phyloP scores from a whole-genome alignment of 495 filamentous ascomycete genomes.

The Hypoxylon crocopeplum region DNA sequence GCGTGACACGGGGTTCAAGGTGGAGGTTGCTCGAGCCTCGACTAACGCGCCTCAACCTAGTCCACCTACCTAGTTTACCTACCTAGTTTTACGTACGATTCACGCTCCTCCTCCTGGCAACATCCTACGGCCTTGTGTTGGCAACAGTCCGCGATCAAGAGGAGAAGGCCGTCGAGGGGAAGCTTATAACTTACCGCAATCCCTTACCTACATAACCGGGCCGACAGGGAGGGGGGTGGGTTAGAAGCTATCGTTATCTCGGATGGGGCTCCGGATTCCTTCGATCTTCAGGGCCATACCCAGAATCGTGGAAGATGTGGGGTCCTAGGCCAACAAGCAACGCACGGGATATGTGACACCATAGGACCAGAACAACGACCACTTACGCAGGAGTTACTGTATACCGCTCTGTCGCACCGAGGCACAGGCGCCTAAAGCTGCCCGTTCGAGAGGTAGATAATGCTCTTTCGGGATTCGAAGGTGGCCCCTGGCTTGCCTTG shows the following conservation, averaged over 20 bases:
- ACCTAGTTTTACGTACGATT: not conserved
- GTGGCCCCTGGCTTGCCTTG: too few species aligned
- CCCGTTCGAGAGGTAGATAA: not conserved
- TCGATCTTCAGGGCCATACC: conserved; percentile 8
- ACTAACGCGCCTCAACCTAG: conserved; percentile 10
- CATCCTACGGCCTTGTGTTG: conserved; percentile 5
- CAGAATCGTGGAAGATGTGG: conserved; percentile 21
- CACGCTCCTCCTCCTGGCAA: not conserved
- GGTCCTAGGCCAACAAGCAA: too few species aligned
- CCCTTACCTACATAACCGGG: too few species aligned
- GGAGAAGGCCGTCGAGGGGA: too few species aligned
- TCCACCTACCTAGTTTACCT: too few species aligned
- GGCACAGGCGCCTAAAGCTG: not conserved
- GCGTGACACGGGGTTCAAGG: conserved; percentile 9
- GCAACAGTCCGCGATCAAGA: conserved; percentile 25
- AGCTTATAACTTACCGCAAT: too few species aligned
- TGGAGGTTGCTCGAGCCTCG: conserved; percentile 12
- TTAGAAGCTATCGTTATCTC: conserved; percentile 9
- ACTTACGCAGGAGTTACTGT: too few species aligned
- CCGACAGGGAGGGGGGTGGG: not conserved
- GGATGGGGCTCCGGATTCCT: conserved; percentile 14
- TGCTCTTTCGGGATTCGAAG: too few species aligned
- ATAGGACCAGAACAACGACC: too few species aligned
- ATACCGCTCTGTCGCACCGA: not conserved
- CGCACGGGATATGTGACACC: too few species aligned